Percentiles rank a stretch among this genome's conserved stretches.
These are phyloP conservation scores for Sindora glabra DNA, from an alignment of 306 rosid species.

Conservation along the genomic window DNA sequence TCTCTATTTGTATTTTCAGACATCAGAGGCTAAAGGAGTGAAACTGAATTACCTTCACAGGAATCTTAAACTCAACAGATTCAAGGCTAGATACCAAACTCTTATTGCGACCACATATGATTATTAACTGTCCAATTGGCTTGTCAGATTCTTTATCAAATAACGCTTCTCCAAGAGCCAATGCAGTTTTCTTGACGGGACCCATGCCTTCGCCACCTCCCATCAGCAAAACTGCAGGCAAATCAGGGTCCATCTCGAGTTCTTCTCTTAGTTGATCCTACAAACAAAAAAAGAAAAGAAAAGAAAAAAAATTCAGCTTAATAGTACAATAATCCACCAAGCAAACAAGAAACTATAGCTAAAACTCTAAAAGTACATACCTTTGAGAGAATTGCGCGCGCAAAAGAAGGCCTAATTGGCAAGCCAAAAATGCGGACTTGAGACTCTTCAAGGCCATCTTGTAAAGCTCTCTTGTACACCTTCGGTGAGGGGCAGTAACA, in stretches of 20 bases:
- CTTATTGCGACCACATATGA: constrained; percentile 86
- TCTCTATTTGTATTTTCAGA: not conserved
- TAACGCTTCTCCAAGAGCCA: constrained; percentile 76
- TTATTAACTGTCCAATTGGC: constrained; percentile 71
- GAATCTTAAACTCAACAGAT: constrained; percentile 68
- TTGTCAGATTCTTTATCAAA: constrained; percentile 49
- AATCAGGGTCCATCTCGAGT: constrained; percentile 66
- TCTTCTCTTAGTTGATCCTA: constrained; percentile 82
- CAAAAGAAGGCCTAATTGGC: constrained; percentile 94
- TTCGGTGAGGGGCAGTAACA: constrained; percentile 86
- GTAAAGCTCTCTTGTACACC: constrained; percentile 74
- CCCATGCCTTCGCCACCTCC: constrained; percentile 99
- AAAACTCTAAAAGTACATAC: constrained; percentile 13
- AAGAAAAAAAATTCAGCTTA: not conserved
- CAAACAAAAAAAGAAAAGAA: not conserved
- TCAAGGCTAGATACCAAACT: constrained; percentile 50
- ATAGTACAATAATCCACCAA: constrained; percentile 4
- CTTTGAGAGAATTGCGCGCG: constrained; percentile 77
- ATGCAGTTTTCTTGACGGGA: constrained; percentile 92
- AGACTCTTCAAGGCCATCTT: constrained; percentile 74
- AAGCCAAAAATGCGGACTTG: constrained; percentile 67
- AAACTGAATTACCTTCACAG: constrained; percentile 58
- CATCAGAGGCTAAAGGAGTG: constrained; percentile 1
- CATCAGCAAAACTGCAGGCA: constrained; percentile 94
- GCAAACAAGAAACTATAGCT: not conserved